Percentiles rank a stretch among this genome's conserved stretches.
Conservation (phyloP, 2,329 filamentous ascomycete genomes). For the Karstenula rhodostoma region DNA sequence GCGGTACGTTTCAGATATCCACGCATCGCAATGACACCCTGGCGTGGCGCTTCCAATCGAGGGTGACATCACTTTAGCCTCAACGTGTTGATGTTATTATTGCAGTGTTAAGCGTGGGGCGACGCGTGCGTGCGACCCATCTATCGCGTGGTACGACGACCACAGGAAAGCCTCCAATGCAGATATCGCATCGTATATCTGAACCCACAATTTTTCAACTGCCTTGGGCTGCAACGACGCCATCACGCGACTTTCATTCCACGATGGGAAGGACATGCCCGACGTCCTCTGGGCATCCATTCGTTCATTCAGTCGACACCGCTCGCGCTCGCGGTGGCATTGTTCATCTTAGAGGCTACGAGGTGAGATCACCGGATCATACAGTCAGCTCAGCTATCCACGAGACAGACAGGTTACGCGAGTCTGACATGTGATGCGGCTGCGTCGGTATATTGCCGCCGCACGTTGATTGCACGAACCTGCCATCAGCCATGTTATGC, state of each 20-base stretch:
- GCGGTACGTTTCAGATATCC: too few relatives aligned
- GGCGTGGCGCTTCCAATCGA: neutral
- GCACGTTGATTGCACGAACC: slow-evolving; percentile 15
- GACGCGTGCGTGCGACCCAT: neutral
- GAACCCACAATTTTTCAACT: neutral
- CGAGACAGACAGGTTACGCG: neutral
- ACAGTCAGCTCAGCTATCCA: neutral
- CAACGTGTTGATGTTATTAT: neutral
- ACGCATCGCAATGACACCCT: too few relatives aligned
- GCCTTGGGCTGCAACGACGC: neutral
- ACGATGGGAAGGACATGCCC: neutral
- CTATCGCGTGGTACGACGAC: neutral
- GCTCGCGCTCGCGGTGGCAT: neutral
- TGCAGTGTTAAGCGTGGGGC: neutral
- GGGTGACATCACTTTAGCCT: too few relatives aligned
- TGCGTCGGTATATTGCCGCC: slow-evolving; percentile 1
- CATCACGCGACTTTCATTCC: neutral
- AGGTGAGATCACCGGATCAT: slow-evolving; percentile 6
- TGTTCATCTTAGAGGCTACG: neutral
- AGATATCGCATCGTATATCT: too few relatives aligned
- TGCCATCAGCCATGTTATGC: neutral
- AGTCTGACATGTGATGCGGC: slow-evolving; percentile 6
- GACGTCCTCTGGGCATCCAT: neutral
- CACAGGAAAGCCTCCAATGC: neutral
- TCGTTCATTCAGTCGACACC: neutral